Conservation (phyloP, 805 yeast genomes). For the Lipomyces sp. region DNA sequence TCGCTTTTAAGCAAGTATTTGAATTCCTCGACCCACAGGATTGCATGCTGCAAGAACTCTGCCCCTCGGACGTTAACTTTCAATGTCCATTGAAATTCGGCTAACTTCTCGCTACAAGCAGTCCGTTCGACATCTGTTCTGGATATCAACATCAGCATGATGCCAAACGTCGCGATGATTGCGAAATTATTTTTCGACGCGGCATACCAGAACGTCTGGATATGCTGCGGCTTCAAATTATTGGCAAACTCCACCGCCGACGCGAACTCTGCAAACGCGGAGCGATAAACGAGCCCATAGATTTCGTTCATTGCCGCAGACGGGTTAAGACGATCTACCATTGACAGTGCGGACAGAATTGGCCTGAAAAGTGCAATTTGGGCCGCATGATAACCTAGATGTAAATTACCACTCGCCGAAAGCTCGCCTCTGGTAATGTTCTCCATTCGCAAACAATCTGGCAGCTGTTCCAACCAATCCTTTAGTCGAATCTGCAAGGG, state of each 20-base stretch:
- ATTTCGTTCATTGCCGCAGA: conserved; percentile 33
- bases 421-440: conserved; percentile 38
- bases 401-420: conserved; percentile 40
- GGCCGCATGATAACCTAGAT: conserved; percentile 41
- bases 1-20: conserved; percentile 34
- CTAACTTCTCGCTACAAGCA: conserved; percentile 36
- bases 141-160: conserved; percentile 36
- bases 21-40: conserved; percentile 41
- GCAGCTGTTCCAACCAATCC: conserved; percentile 47
- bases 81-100: conserved; percentile 41
- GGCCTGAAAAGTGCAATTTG: conserved; percentile 41
- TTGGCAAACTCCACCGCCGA: conserved; percentile 41
- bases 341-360: conserved; percentile 36
- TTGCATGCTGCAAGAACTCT: conserved; percentile 41
- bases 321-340: conserved; percentile 27
- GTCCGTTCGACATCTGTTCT: conserved; percentile 32
- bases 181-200: conserved; percentile 40
- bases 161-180: conserved; percentile 40
- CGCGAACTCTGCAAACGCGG: conserved; percentile 39
- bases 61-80: conserved; percentile 41
- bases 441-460: conserved; percentile 41
- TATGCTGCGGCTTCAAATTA: conserved; percentile 38
- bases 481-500: conserved; percentile 43
- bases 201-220: conserved; percentile 43
- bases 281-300: conserved; percentile 36